Evolutionary conservation across 164 flowering plant species (phyloP), one percentile per base, ranked within the genome.

Genomic region (Taxillus chinensis): DNA sequence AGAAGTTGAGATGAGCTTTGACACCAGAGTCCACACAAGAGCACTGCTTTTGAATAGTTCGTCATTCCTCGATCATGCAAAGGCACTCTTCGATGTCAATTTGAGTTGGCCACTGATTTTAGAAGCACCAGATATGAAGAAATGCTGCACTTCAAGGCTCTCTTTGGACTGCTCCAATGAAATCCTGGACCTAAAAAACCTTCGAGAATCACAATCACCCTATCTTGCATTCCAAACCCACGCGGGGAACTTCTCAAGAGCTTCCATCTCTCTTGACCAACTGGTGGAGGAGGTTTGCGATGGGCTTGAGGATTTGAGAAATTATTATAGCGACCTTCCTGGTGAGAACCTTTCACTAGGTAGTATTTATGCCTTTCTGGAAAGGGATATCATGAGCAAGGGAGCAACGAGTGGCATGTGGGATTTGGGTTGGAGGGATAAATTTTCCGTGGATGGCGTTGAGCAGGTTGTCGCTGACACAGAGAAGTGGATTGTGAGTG

Each of bases 381-480:
- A 77, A 56, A 77, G 68, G 65, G 97, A 90, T 74, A 62, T 90
- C 37, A 67, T 57, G 37, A 56, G 74, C 73, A 79, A 66, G 55
- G 79, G 71, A 62, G 54, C 67, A 59, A 73, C 62, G 27, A 73
- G 65, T 63, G 81, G 81, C 41, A 64, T 70, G 7, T 90, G 95
- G 93, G 83, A 80, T 49, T 50, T 68, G 60, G 88, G 84, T 62
- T 88, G 97, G 95, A 74, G 66, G 65, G 67, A 61, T 46, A 79
- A 65, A 45, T 73, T 75, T 67, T 77, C 81, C 10, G 11, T 10
- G 14, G 77, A 78, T 65, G 92, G 82, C 59, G 74, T 69, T 41
- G 78, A 80, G 41, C 70, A 64, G 58, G 75, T 81, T 43, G 79
- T 77, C 15, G 41, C 42, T 55, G 82, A 78, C 43, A 55, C 83